A percentile compares a stretch with the other conserved stretches of the same genome.
Conservation (phyloP, 305 asterid genomes). For the Solanum hybrid region DNA sequence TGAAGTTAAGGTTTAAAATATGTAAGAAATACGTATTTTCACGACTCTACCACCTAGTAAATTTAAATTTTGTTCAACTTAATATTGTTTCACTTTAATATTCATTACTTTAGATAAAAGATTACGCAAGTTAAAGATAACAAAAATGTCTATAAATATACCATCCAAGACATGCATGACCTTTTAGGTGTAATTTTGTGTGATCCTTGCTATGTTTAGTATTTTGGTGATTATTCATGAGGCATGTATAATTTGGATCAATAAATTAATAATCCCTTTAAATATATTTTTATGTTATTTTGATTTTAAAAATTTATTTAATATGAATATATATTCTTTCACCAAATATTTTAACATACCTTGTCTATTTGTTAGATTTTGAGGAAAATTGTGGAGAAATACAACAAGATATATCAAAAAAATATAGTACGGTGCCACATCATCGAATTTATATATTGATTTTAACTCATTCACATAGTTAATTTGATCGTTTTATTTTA, state of each 20-base stretch:
- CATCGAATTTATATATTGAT: neutral
- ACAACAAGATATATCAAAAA: neutral
- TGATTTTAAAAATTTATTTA: neutral
- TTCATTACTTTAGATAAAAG: no score
- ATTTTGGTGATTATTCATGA: neutral
- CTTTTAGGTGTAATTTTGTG: neutral
- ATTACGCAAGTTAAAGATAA: no score
- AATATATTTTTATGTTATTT: neutral
- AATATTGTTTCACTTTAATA: no score
- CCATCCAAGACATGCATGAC: neutral
- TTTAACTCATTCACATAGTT: neutral
- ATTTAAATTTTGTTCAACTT: no score
- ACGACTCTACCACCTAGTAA: no score
- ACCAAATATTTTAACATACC: neutral
- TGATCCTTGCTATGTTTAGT: neutral
- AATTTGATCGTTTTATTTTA: neutral
- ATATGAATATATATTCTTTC: neutral
- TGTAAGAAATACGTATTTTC: no score
- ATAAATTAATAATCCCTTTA: neutral
- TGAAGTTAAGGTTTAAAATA: no score
- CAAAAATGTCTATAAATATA: no score
- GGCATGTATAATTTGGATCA: neutral
- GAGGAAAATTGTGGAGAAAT: neutral
- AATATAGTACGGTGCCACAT: neutral
- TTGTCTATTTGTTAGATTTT: neutral